Evolutionary conservation across 441 rosid species (phyloP).

Genomic region (Geranium incanum): DNA sequence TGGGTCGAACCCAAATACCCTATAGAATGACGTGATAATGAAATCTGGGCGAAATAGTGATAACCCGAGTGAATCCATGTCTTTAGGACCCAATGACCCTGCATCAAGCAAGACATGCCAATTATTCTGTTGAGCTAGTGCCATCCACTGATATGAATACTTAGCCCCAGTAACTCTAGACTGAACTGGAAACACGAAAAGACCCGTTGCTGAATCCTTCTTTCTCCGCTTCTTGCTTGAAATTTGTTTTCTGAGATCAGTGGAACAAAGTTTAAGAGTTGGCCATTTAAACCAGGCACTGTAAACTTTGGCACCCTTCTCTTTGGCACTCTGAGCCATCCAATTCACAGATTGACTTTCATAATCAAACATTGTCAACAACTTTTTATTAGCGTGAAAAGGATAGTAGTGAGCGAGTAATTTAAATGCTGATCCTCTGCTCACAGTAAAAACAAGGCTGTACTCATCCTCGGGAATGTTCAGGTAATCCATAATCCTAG

Average conservation of each 20-base stretch:
- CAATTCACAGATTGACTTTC: slow-evolving; percentile 91
- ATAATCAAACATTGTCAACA: slow-evolving; percentile 89
- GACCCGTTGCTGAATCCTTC: slow-evolving; percentile 80
- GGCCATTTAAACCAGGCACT: slow-evolving; percentile 98
- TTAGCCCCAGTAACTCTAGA: slow-evolving; percentile 89
- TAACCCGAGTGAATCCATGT: slow-evolving; percentile 92
- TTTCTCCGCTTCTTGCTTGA: slow-evolving; percentile 74
- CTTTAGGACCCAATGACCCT: slow-evolving; percentile 93
- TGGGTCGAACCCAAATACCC: slow-evolving; percentile 88
- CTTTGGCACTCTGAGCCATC: slow-evolving; percentile 92
- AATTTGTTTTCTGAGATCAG: slow-evolving; percentile 84
- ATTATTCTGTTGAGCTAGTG: slow-evolving; percentile 86
- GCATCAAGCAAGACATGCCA: slow-evolving; percentile 99
- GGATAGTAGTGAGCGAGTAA: slow-evolving; percentile 86
- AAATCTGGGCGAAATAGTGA: slow-evolving; percentile 94
- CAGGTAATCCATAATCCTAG: slow-evolving; percentile 84
- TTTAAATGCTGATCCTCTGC: slow-evolving; percentile 91
- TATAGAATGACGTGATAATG: slow-evolving; percentile 79
- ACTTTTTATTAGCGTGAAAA: slow-evolving; percentile 71
- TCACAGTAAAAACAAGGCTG: slow-evolving; percentile 92
- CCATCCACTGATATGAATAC: slow-evolving; percentile 99
- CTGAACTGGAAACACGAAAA: slow-evolving; percentile 96
- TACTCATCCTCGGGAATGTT: slow-evolving; percentile 96
- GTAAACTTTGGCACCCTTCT: slow-evolving; percentile 76
- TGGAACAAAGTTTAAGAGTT: slow-evolving; percentile 82